These are phyloP conservation scores for Teunomyces pallodes DNA, from an alignment of 805 yeast species.

Conservation along the genomic window DNA sequence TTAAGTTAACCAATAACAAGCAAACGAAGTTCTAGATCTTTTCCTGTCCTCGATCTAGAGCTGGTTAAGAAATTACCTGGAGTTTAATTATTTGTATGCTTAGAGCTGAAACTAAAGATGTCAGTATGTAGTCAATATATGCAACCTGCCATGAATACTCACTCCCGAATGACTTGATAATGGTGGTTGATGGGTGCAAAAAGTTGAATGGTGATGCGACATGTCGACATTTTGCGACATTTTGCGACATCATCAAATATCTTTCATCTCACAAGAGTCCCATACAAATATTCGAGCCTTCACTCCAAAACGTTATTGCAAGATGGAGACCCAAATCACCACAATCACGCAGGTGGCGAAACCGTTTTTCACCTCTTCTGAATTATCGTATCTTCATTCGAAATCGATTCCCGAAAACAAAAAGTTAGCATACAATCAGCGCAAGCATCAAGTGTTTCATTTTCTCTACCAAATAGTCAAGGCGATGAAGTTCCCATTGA, in stretches of 20 bases:
- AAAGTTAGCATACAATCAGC: slow-evolving; percentile 44
- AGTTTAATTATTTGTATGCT: background rate
- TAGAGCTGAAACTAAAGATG: slow-evolving; percentile 1
- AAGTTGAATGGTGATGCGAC: background rate
- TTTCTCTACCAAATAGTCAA: slow-evolving; percentile 53
- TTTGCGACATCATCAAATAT: background rate
- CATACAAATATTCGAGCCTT: too few species aligned
- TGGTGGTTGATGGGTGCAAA: background rate
- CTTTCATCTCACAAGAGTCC: background rate
- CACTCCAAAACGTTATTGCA: background rate
- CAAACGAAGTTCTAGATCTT: background rate
- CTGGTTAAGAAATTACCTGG: background rate
- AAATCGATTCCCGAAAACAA: slow-evolving; percentile 51
- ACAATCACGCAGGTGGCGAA: slow-evolving; percentile 46
- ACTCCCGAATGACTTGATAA: background rate
- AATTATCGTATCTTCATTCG: slow-evolving; percentile 49
- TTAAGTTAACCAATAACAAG: slow-evolving; percentile 33
- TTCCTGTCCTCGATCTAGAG: background rate
- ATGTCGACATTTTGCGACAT: slow-evolving; percentile 2
- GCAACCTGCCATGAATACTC: background rate
- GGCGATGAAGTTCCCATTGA: slow-evolving; percentile 62
- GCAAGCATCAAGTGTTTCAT: slow-evolving; percentile 52
- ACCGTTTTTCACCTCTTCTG: slow-evolving; percentile 58
- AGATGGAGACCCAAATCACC: slow-evolving; percentile 6
- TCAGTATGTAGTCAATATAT: slow-evolving; percentile 1